Evolutionary conservation across 1,284 basidiomycete genomes (phyloP).

Genomic region (Schizophyllum amplum): DNA sequence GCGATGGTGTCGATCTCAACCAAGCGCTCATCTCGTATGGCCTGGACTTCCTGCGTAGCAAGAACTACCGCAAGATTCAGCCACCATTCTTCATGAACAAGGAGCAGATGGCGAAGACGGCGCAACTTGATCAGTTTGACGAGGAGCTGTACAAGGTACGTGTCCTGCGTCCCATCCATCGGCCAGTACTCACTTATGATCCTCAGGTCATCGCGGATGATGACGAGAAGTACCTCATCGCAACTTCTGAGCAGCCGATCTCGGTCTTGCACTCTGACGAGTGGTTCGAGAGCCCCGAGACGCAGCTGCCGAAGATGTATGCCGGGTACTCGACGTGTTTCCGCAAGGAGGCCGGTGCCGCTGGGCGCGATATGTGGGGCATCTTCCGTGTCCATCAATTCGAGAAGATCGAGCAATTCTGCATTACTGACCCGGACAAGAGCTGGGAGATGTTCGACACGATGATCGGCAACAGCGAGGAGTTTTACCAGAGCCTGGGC

Average conservation of each 20-base stretch:
- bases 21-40: constrained; percentile 95
- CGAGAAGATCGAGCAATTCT: constrained; percentile 98
- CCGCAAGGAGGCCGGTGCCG: constrained; percentile 96
- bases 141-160: constrained; percentile 94
- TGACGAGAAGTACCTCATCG: constrained; percentile 98
- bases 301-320: constrained; percentile 84
- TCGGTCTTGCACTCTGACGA: constrained; percentile 94
- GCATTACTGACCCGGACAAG: constrained; percentile 88
- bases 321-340: constrained; percentile 94
- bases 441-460: constrained; percentile 92
- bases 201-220: constrained; percentile 76
- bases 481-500: constrained; percentile 91
- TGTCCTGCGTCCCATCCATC: not conserved
- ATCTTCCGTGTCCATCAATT: constrained; percentile 99
- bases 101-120: constrained; percentile 95
- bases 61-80: constrained; percentile 89
- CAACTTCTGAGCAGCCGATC: constrained; percentile 97
- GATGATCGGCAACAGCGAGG: constrained; percentile 88
- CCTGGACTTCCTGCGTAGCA: constrained; percentile 83
- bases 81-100: constrained; percentile 99
- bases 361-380: constrained; percentile 98
- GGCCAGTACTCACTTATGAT: constrained; percentile 1
- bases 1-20: constrained; percentile 96
- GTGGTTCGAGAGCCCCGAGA: constrained; percentile 92
- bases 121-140: constrained; percentile 96